These are phyloP conservation scores for Uncinocarpus reesii DNA, from an alignment of 2,329 filamentous ascomycete species.

Conservation along the genomic window DNA sequence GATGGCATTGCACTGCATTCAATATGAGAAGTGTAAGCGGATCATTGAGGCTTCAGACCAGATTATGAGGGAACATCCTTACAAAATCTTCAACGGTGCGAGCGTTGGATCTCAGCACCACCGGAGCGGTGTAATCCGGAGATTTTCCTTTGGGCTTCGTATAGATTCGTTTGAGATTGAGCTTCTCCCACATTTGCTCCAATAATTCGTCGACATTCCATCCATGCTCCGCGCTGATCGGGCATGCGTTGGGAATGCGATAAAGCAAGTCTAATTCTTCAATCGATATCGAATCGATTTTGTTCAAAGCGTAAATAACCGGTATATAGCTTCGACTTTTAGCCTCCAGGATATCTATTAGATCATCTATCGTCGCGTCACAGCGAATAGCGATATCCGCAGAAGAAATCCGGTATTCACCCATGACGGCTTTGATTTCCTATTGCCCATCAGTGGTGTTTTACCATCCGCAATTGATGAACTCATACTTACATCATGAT, in stretches of 20 bases:
- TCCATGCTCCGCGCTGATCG: conserved; percentile 92
- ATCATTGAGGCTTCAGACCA: background rate
- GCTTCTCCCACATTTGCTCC: conserved; percentile 97
- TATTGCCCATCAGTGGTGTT: conserved; percentile 18
- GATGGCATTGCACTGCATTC: conserved; percentile 76
- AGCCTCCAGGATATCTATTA: conserved; percentile 92
- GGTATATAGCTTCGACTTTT: conserved; percentile 94
- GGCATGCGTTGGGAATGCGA: conserved; percentile 90
- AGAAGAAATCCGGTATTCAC: conserved; percentile 90
- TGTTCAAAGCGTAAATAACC: conserved; percentile 98
- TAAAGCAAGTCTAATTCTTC: conserved; percentile 95
- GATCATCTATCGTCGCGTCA: conserved; percentile 91
- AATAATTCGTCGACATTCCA: conserved; percentile 97
- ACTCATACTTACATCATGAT: conserved; percentile 52
- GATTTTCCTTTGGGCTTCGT: conserved; percentile 95
- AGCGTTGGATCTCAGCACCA: conserved; percentile 70
- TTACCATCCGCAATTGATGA: background rate
- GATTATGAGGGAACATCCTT: conserved; percentile 38
- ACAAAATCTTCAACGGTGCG: conserved; percentile 97
- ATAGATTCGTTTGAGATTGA: conserved; percentile 83
- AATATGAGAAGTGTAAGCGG: background rate
- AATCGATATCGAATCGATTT: conserved; percentile 96
- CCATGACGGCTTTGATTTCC: conserved; percentile 97
- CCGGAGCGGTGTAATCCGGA: conserved; percentile 84
- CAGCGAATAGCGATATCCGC: conserved; percentile 96